Conservation (phyloP, 148 eudicot species). For the Persicaria tinctoria region DNA sequence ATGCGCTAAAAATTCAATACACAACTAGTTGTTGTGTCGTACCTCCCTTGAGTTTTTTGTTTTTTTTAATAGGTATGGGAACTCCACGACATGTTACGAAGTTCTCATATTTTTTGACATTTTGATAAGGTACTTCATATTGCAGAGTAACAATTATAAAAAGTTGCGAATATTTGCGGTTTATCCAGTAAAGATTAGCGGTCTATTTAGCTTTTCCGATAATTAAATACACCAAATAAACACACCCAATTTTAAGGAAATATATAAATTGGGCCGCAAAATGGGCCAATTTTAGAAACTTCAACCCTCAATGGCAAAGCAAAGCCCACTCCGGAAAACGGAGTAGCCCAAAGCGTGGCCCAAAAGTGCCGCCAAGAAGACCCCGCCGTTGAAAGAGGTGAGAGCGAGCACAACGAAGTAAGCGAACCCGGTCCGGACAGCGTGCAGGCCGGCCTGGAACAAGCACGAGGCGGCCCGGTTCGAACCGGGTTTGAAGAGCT, state of each 20-base stretch:
- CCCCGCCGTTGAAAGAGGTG: slow-evolving; percentile 63
- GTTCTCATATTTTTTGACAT: too few species aligned
- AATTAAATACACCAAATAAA: neutral
- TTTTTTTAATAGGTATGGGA: too few species aligned
- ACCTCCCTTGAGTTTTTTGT: too few species aligned
- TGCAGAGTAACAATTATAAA: too few species aligned
- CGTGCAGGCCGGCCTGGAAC: slow-evolving; percentile 38
- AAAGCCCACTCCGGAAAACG: slow-evolving; percentile 33
- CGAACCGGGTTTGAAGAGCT: slow-evolving; percentile 33
- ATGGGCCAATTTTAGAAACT: too few species aligned
- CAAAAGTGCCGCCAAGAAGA: slow-evolving; percentile 51
- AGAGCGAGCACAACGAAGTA: slow-evolving; percentile 69
- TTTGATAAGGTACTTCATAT: too few species aligned
- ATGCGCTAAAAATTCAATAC: too few species aligned
- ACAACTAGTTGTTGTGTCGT: too few species aligned
- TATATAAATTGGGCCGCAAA: neutral
- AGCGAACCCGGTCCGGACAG: slow-evolving; percentile 43
- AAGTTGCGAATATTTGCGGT: too few species aligned
- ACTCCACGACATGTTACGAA: too few species aligned
- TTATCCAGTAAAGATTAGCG: too few species aligned
- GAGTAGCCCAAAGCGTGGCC: slow-evolving; percentile 65
- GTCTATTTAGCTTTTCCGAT: too few species aligned
- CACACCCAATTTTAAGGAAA: neutral
- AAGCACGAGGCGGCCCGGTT: slow-evolving; percentile 33
- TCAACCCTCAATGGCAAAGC: neutral